Evolutionary conservation across 148 eudicot genomes (phyloP).

Genomic region (Heliosperma pusillum): DNA sequence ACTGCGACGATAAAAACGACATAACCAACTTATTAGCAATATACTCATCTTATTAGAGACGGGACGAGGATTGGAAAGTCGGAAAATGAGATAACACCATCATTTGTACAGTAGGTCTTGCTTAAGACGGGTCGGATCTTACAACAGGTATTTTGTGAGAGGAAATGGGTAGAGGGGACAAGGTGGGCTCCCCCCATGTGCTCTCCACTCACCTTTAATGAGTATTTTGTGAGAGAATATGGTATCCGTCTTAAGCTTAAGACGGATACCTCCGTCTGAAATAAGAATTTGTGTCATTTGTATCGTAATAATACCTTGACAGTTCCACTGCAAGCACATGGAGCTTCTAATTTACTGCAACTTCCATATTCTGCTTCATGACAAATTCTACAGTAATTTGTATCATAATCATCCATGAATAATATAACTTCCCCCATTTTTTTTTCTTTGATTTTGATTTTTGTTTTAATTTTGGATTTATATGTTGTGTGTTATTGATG

Average conservation of each 20-base stretch:
- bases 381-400: constrained; percentile 67
- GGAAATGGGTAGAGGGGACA: too few relatives aligned
- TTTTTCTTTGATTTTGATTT: background rate
- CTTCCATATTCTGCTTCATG: constrained; percentile 76
- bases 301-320: constrained; percentile 80
- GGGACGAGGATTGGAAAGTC: background rate
- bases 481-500: background rate
- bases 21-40: background rate
- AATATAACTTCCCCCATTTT: constrained; percentile 47
- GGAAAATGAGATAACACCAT: background rate
- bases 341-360: constrained; percentile 62
- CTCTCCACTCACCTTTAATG: too few relatives aligned
- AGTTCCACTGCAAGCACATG: constrained; percentile 95
- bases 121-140: too few relatives aligned
- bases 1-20: constrained; percentile 32
- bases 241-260: too few relatives aligned
- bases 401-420: constrained; percentile 29
- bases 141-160: too few relatives aligned
- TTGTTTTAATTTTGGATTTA: background rate
- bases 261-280: too few relatives aligned
- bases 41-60: background rate
- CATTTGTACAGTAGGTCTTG: too few relatives aligned
- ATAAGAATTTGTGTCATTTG: too few relatives aligned
- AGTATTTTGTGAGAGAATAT: too few relatives aligned
- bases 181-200: too few relatives aligned